A percentile compares a stretch with the other conserved stretches of the same genome.
These are phyloP conservation scores for Scheffersomyces illinoinensis DNA, from an alignment of 1,139 yeast species.

Conservation along the genomic window DNA sequence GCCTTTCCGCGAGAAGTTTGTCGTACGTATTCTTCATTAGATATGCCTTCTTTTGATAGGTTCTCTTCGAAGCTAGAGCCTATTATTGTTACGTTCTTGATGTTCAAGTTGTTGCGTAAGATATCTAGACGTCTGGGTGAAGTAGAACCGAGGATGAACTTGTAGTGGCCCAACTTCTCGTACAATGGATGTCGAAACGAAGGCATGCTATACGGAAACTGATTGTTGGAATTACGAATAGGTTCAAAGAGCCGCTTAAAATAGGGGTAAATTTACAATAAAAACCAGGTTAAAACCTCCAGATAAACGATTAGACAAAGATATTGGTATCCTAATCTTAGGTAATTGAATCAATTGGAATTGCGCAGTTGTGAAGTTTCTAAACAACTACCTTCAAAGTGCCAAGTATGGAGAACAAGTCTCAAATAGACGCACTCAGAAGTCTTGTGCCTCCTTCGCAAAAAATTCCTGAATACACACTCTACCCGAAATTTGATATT, in stretches of 20 bases:
- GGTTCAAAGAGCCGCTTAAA: background rate
- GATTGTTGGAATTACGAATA: background rate
- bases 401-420: background rate
- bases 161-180: constrained; percentile 22
- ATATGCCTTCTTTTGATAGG: constrained; percentile 51
- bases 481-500: background rate
- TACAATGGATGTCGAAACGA: constrained; percentile 28
- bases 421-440: background rate
- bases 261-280: background rate
- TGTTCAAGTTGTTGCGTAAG: constrained; percentile 58
- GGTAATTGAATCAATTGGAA: background rate
- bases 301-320: background rate
- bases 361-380: background rate
- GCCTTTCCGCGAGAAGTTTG: constrained; percentile 68
- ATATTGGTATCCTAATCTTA: too few species aligned
- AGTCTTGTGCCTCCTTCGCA: background rate
- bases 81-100: constrained; percentile 46
- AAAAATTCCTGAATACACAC: background rate
- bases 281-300: background rate
- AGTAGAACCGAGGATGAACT: constrained; percentile 73
- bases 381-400: background rate
- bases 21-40: constrained; percentile 63
- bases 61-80: constrained; percentile 75
- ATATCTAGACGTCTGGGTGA: constrained; percentile 82
- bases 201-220: background rate